These are phyloP conservation scores for Diplodia scrobiculata DNA, from an alignment of 2,329 filamentous ascomycete species.

Conservation along the genomic window DNA sequence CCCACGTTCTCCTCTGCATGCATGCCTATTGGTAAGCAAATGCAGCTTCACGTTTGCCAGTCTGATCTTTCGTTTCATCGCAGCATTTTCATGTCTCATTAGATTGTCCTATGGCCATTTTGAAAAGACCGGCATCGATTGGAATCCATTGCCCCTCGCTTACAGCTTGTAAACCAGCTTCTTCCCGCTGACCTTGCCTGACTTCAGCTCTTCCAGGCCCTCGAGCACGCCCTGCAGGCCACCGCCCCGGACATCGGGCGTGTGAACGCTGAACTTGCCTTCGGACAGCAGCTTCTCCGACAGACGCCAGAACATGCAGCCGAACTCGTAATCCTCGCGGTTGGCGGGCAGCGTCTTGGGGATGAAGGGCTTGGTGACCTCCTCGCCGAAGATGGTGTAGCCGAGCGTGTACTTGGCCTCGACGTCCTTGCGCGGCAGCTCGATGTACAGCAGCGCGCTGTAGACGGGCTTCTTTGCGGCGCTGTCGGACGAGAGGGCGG, in stretches of 20 bases:
- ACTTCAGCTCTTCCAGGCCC: slow-evolving; percentile 40
- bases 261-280: slow-evolving; percentile 42
- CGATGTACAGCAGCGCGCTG: slow-evolving; percentile 47
- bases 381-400: slow-evolving; percentile 50
- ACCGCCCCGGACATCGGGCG: slow-evolving; percentile 34
- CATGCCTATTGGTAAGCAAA: background rate
- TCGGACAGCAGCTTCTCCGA: slow-evolving; percentile 36
- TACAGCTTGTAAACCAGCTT: slow-evolving; percentile 41
- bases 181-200: slow-evolving; percentile 40
- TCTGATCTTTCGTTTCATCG: no score
- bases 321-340: slow-evolving; percentile 39
- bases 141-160: background rate
- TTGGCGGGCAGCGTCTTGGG: slow-evolving; percentile 30
- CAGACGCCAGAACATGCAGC: slow-evolving; percentile 36
- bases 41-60: background rate
- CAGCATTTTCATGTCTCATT: no score
- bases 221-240: slow-evolving; percentile 40
- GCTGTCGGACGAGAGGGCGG: slow-evolving; percentile 42
- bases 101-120: no score
- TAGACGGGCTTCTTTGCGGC: slow-evolving; percentile 39
- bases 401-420: slow-evolving; percentile 48
- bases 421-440: slow-evolving; percentile 49
- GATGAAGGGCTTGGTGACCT: slow-evolving; percentile 34
- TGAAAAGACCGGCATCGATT: no score
- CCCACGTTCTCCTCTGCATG: no score